Base-by-base conservation (phyloP, 495 filamentous ascomycete genomes). In the Penicillium bialowiezense region DNA sequence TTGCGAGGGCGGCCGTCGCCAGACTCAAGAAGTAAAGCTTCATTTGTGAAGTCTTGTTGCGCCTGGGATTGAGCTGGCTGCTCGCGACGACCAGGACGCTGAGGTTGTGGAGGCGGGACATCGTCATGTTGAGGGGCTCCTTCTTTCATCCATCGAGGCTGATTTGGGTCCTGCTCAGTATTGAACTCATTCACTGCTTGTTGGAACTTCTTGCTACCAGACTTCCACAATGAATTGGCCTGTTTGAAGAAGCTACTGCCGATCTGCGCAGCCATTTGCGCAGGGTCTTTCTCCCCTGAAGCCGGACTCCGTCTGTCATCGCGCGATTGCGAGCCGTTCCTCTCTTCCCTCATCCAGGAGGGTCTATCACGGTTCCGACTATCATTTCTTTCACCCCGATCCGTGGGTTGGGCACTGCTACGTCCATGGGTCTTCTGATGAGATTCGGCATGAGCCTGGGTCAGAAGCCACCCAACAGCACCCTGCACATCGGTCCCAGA, bases 91-190 rank as follows among this genome's bases (percentile, higher is more conserved):
- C 58, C 56, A 20, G 52, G 32, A 6, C 51, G 54, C 28, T 42
- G 51, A 28, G 47, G 48, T 28, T 40, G 50, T 19, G 64, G 41
- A 13, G 53, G 34, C 14, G 60, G 37, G n/a, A n/a, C n/a, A 31
- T 71, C 56, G 9, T 70, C 64, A n/a, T 40, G 64, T 44, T 58
- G 72, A 43, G 69, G 53, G 20, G 76, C 73, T 18, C 78, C 73
- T 43, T 89, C 87, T 56, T 83, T 80, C 92, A 98, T 95, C 93
- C 93, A 98, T 56, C 89, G 92, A 1, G 93, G 93, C 60, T 96
- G 89, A 59, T 64, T 89, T 2, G 88, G 74, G 62, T 96, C 93
- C 21, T 82, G 77, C n/a, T 88, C 85, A 1, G 77, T 65, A 55
- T 96, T 91, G 52, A 97, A 86, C 15, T 98, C 93, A 13, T 89